These are phyloP conservation scores for Tanacetum coccineum DNA, from an alignment of 129 eudicot genomes.

Conservation along the genomic window DNA sequence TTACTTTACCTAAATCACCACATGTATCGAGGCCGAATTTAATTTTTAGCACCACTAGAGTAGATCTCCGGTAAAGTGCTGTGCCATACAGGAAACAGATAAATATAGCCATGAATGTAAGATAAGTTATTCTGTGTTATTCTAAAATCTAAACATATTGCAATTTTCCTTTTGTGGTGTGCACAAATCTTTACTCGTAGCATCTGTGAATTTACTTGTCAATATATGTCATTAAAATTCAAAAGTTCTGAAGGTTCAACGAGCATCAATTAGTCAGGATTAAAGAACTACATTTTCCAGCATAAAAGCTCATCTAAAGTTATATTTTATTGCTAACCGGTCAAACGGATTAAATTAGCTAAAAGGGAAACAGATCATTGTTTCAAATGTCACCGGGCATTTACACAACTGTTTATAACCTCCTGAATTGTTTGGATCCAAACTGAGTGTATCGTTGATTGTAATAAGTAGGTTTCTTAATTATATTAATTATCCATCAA, in stretches of 20 bases:
- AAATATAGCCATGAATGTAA: conserved; percentile 18
- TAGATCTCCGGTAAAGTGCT: conserved; percentile 2
- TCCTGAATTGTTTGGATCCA: neutral
- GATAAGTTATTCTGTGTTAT: neutral
- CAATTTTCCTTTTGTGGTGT: neutral
- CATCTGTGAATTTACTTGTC: neutral
- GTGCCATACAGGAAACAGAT: conserved; percentile 15
- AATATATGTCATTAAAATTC: neutral
- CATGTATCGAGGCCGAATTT: conserved; percentile 16
- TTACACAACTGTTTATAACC: neutral
- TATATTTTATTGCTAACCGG: neutral
- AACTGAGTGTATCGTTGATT: neutral
- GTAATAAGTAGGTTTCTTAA: neutral
- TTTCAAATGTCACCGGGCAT: neutral
- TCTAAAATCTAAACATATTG: conserved; percentile 5
- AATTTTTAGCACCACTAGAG: conserved; percentile 24
- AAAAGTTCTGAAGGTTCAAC: neutral
- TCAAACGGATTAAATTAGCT: neutral
- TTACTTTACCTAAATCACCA: conserved; percentile 27
- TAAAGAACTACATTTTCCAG: neutral
- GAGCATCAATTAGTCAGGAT: neutral
- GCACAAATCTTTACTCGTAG: neutral
- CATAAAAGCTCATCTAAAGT: too few species aligned
- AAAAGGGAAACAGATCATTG: neutral
- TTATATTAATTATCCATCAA: neutral